Evolutionary conservation across 1,139 yeast species (phyloP).

Genomic region (Sugiyamaella japonica): DNA sequence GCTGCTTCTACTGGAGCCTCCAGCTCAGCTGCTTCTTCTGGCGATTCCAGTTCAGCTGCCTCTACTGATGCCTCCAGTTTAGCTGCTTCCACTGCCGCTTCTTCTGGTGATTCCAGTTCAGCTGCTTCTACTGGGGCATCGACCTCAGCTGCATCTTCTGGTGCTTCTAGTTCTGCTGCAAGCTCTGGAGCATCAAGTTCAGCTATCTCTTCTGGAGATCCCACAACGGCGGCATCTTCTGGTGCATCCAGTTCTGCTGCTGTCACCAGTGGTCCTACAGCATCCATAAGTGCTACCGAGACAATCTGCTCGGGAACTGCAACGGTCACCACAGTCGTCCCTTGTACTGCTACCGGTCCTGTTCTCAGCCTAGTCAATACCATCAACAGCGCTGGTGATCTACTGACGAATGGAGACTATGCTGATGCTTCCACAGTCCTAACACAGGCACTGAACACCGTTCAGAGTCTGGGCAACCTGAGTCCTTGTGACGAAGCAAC

Average conservation of each 20-base stretch:
- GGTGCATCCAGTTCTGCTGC: not conserved
- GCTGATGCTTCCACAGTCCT: not conserved
- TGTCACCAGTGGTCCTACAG: not conserved
- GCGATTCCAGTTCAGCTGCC: no score
- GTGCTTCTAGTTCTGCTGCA: no score
- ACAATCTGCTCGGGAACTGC: slow-evolving; percentile 5
- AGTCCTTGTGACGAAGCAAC: slow-evolving; percentile 7
- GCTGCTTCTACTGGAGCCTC: no score
- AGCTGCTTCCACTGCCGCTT: no score
- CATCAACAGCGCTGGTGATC: slow-evolving; percentile 6
- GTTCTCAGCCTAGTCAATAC: slow-evolving; percentile 4
- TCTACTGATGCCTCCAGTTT: no score
- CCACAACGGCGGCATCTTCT: not conserved
- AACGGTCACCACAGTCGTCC: not conserved
- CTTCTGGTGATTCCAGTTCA: no score
- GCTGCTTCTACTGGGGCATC: no score
- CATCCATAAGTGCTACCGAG: not conserved
- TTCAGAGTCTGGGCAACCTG: not conserved
- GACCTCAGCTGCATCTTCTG: no score
- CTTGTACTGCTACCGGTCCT: slow-evolving; percentile 9
- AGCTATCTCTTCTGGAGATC: not conserved
- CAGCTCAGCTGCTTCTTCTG: no score
- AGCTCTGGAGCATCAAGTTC: no score
- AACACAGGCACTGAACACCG: slow-evolving; percentile 7
- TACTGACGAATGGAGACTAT: slow-evolving; percentile 1